phyloP scores from a whole-genome alignment of 108 stramenopile genomes.

The Nitzschia palea region DNA sequence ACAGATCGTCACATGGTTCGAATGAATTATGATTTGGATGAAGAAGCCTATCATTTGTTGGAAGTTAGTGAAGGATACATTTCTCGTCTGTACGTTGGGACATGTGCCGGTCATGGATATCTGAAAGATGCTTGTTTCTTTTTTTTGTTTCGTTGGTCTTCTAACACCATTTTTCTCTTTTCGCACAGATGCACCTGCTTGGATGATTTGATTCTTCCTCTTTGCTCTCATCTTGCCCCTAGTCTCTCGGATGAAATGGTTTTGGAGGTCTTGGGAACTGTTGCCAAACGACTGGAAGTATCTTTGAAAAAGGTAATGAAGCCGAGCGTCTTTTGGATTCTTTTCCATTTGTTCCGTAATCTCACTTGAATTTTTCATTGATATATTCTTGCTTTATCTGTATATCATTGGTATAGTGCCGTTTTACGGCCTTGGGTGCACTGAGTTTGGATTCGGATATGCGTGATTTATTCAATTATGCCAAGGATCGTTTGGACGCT shows the following conservation, averaged over 20 bases:
- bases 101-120: conserved; percentile 16
- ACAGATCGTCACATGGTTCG: conserved; percentile 39
- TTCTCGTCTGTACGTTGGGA: conserved; percentile 33
- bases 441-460: conserved; percentile 83
- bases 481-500: conserved; percentile 65
- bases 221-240: conserved; percentile 66
- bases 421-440: conserved; percentile 79
- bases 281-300: conserved; percentile 72
- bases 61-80: conserved; percentile 85
- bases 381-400: background rate
- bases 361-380: too few species aligned
- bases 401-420: conserved; percentile 31
- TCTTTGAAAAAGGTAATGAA: conserved; percentile 74
- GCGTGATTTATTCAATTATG: conserved; percentile 71
- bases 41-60: conserved; percentile 70
- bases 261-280: conserved; percentile 66
- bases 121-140: too few species aligned
- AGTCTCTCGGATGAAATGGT: conserved; percentile 64
- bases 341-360: too few species aligned
- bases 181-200: conserved; percentile 53
- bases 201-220: conserved; percentile 71
- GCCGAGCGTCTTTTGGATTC: too few species aligned
- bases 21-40: conserved; percentile 85
- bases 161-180: background rate
- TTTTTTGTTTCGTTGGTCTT: background rate